phyloP scores from a whole-genome alignment of 1,284 basidiomycete species.

The Leccinum fallax region DNA sequence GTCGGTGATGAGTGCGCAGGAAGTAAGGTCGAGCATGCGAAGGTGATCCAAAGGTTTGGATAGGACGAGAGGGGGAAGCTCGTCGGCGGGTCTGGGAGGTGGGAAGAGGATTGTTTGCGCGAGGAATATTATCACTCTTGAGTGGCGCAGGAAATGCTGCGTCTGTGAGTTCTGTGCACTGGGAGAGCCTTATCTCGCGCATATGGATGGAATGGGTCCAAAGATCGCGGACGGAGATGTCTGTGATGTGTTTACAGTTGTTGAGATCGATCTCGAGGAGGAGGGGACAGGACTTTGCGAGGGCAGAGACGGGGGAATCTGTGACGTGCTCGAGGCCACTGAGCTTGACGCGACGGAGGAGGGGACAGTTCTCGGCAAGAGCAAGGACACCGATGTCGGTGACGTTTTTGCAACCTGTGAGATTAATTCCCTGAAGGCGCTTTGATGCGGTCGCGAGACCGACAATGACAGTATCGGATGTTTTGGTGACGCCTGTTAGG shows the following conservation, averaged over 20 bases:
- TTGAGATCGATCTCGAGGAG: slow-evolving; percentile 95
- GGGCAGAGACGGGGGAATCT: slow-evolving; percentile 75
- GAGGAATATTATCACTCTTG: slow-evolving; percentile 41
- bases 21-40: slow-evolving; percentile 89
- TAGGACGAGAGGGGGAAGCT: slow-evolving; percentile 64
- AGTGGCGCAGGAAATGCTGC: slow-evolving; percentile 81
- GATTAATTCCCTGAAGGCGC: slow-evolving; percentile 90
- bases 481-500: slow-evolving; percentile 73
- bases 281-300: slow-evolving; percentile 84
- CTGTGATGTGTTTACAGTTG: slow-evolving; percentile 78
- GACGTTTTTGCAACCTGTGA: slow-evolving; percentile 83
- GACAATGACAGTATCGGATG: slow-evolving; percentile 72
- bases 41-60: slow-evolving; percentile 75
- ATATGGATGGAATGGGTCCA: slow-evolving; percentile 83
- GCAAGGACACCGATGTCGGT: slow-evolving; percentile 80
- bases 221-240: slow-evolving; percentile 79
- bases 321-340: slow-evolving; percentile 78
- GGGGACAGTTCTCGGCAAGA: slow-evolving; percentile 74
- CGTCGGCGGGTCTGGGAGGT: slow-evolving; percentile 39
- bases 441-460: slow-evolving; percentile 72
- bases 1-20: slow-evolving; percentile 83
- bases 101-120: slow-evolving; percentile 57
- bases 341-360: slow-evolving; percentile 88
- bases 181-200: slow-evolving; percentile 88
- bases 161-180: slow-evolving; percentile 81